A percentile compares a stretch with the other conserved stretches of the same genome.
Evolutionary conservation across 2,329 filamentous ascomycete species (phyloP).

Genomic region (Chaetomium olivaceum): DNA sequence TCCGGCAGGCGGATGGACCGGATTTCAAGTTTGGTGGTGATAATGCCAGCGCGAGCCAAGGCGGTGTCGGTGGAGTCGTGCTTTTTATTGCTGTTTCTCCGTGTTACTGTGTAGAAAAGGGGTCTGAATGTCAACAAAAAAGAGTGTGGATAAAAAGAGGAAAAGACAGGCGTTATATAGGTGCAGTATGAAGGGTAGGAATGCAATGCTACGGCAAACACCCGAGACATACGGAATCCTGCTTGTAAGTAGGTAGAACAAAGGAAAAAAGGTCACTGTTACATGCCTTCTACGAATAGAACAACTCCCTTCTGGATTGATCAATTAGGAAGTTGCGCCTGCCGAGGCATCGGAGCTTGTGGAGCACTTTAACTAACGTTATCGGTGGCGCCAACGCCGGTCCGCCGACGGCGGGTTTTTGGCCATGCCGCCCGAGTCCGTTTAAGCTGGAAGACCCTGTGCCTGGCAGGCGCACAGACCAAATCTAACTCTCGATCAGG

Average conservation of each 20-base stretch:
- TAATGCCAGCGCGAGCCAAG: constrained; percentile 3
- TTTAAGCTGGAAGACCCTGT: background rate
- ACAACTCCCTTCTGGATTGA: background rate
- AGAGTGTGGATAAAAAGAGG: background rate
- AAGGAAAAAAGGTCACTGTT: background rate
- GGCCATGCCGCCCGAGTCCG: constrained; percentile 2
- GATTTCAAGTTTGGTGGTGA: constrained; percentile 3
- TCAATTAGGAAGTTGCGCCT: constrained; percentile 5
- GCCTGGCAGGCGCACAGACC: constrained; percentile 1
- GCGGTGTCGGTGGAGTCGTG: constrained; percentile 4
- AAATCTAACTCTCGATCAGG: background rate
- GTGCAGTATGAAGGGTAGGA: background rate
- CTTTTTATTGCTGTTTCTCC: constrained; percentile 1
- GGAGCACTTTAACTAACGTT: background rate
- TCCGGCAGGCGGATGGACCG: background rate
- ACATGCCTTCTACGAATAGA: background rate
- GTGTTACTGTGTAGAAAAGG: background rate
- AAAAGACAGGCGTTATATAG: background rate
- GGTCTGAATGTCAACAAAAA: background rate
- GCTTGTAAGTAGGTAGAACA: background rate
- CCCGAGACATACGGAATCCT: background rate
- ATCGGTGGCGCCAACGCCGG: constrained; percentile 14
- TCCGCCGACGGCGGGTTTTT: constrained; percentile 4
- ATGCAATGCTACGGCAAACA: background rate
- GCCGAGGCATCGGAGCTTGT: constrained; percentile 22